These are phyloP conservation scores for Pseudogymnoascus sp. DNA, from an alignment of 2,329 filamentous ascomycete species.

Conservation along the genomic window DNA sequence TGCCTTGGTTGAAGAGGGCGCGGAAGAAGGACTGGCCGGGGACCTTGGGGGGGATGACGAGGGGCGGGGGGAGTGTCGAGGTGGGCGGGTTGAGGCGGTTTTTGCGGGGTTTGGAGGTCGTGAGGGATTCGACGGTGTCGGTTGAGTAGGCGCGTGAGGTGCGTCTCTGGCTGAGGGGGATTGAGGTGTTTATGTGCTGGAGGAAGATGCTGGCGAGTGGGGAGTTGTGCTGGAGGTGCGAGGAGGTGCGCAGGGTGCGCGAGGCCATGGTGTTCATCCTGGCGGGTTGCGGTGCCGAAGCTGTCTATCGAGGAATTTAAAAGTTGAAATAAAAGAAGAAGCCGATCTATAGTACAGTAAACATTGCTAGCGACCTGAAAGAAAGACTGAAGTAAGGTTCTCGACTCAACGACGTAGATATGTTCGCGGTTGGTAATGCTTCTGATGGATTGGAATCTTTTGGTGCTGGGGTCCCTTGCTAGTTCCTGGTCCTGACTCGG, in stretches of 20 bases:
- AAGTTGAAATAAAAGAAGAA: neutral
- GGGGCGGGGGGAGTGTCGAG: constrained; percentile 60
- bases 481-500: neutral
- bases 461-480: neutral
- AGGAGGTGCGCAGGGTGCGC: constrained; percentile 21
- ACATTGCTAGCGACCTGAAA: neutral
- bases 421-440: neutral
- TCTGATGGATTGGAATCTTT: neutral
- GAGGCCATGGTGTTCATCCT: constrained; percentile 13
- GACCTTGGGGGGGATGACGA: constrained; percentile 52
- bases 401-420: neutral
- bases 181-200: constrained; percentile 31
- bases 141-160: constrained; percentile 39
- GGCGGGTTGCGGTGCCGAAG: neutral
- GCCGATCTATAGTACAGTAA: neutral
- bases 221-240: constrained; percentile 12
- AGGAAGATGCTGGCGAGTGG: constrained; percentile 9
- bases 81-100: constrained; percentile 61
- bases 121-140: constrained; percentile 23
- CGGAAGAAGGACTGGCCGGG: constrained; percentile 35
- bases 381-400: constrained; percentile 1
- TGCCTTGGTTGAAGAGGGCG: constrained; percentile 39
- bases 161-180: constrained; percentile 32
- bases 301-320: neutral
- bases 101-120: constrained; percentile 17